Conservation (phyloP, 805 yeast species). For the Hemisphaericaspora nanyangensis region DNA sequence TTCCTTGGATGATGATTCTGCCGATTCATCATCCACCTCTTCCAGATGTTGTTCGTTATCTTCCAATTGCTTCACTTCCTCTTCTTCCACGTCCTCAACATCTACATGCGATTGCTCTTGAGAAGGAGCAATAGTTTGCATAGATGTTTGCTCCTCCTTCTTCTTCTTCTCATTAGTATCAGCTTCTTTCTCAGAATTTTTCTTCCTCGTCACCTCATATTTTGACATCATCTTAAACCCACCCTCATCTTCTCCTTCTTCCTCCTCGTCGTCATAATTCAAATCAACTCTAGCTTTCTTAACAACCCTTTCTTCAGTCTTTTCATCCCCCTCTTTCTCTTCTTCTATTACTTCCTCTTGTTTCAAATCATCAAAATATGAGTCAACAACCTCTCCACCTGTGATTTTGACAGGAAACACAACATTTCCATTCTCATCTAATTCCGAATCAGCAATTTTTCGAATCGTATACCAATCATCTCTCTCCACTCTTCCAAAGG, state of each 20-base stretch:
- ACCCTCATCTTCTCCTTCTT: conserved; percentile 15
- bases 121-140: too few species aligned
- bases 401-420: conserved; percentile 48
- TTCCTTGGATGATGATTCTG: not conserved
- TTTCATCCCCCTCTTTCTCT: conserved; percentile 9
- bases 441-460: conserved; percentile 47
- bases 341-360: not conserved
- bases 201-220: conserved; percentile 25
- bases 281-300: conserved; percentile 22
- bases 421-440: conserved; percentile 37
- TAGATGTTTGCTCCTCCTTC: too few species aligned
- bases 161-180: not conserved
- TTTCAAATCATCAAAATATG: conserved; percentile 46
- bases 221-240: conserved; percentile 38
- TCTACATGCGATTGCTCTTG: too few species aligned
- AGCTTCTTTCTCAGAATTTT: not conserved
- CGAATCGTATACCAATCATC: conserved; percentile 51
- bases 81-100: not conserved
- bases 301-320: conserved; percentile 11
- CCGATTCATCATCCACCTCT: not conserved
- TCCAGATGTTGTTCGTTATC: not conserved
- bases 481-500: conserved; percentile 54
- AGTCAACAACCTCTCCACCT: conserved; percentile 38
- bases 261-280: conserved; percentile 37
- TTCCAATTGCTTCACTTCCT: not conserved